phyloP scores from a whole-genome alignment of 495 filamentous ascomycete species.

The Cetradonia linearis region DNA sequence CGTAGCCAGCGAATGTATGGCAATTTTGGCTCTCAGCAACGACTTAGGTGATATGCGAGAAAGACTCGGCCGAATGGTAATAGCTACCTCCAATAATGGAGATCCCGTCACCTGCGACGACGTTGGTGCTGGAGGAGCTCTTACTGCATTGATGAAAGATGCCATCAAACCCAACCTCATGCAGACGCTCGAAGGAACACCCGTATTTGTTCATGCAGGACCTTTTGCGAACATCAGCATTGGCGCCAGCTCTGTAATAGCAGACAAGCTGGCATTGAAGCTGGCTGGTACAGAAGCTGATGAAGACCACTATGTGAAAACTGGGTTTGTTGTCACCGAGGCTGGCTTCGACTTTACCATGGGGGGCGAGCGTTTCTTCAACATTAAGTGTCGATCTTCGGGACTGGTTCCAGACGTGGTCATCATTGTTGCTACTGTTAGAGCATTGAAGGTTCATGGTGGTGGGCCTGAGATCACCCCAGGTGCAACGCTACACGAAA shows the following conservation, averaged over 20 bases:
- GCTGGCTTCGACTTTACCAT: constrained; percentile 99
- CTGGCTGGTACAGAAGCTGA: constrained; percentile 92
- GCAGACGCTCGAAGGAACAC: constrained; percentile 95
- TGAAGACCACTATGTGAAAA: constrained; percentile 73
- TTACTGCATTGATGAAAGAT: constrained; percentile 93
- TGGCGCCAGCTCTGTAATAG: constrained; percentile 86
- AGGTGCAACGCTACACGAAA: constrained; percentile 67
- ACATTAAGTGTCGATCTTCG: constrained; percentile 96
- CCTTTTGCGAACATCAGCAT: constrained; percentile 98
- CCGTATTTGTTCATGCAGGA: constrained; percentile 92
- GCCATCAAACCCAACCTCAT: constrained; percentile 98
- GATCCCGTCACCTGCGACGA: constrained; percentile 96
- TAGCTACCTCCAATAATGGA: constrained; percentile 72
- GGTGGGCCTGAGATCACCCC: constrained; percentile 86
- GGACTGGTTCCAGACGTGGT: constrained; percentile 87
- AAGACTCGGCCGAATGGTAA: constrained; percentile 91
- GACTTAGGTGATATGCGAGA: constrained; percentile 83
- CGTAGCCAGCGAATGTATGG: constrained; percentile 97
- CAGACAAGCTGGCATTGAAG: constrained; percentile 91
- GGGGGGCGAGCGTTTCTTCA: constrained; percentile 99
- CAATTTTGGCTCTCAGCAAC: constrained; percentile 88
- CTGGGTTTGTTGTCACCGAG: constrained; percentile 94
- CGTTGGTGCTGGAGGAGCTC: constrained; percentile 81
- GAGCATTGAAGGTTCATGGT: constrained; percentile 92
- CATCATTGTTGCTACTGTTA: constrained; percentile 89